Base-by-base conservation (phyloP, 148 eudicot species). In the Amaranthus palmeri region DNA sequence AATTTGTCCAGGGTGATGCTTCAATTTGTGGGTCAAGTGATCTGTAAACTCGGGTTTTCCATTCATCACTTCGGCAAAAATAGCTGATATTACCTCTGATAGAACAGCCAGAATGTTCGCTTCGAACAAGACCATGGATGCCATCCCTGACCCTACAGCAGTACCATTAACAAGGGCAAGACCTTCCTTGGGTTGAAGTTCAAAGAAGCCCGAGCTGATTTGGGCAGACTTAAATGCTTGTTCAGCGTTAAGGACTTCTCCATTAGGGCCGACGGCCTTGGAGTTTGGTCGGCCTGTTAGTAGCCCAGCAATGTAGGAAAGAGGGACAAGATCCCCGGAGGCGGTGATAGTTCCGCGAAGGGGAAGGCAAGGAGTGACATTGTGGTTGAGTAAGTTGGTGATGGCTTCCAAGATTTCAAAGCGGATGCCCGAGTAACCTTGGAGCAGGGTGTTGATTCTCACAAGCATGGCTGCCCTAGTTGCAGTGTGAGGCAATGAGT, bases 401-500 rank as follows among this genome's bases (percentile, higher is more conserved):
- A 92, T 84, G 12, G 97, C 89, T 62, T 90, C 92, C 8, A 92
- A 61, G 72, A 92, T 92, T 61, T 89, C 96, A 60, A 90, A 92
- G 2, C 97, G 83, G 62, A 92, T 92, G 48, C 97, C 97, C 7
- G 97, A 92, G 79, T 92, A 92, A 0, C 97, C 97, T 76, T 92
- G 97, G 49, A 92, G 88, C 53, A 92, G 92, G 46, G 97, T 92
- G 86, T 92, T 92, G 81, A 92, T 86, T 18, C 97, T 71, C 5
- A 92, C 97, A 2, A 92, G 85, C 97, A 92, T 92, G 4, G 96
- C 97, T 5, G 97, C 97, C 63, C 95, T 82, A 55, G 97, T 82
- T 69, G 97, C 83, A 4, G 96, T 77, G 68, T 85, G 83, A 10
- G 97, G 89, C 42, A 92, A 77, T 9, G 89, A 87, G 79, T 89